Evolutionary conservation across 2,329 filamentous ascomycete species (phyloP), one percentile per base, ranked within the genome.

Genomic region (Penicillium sp.): DNA sequence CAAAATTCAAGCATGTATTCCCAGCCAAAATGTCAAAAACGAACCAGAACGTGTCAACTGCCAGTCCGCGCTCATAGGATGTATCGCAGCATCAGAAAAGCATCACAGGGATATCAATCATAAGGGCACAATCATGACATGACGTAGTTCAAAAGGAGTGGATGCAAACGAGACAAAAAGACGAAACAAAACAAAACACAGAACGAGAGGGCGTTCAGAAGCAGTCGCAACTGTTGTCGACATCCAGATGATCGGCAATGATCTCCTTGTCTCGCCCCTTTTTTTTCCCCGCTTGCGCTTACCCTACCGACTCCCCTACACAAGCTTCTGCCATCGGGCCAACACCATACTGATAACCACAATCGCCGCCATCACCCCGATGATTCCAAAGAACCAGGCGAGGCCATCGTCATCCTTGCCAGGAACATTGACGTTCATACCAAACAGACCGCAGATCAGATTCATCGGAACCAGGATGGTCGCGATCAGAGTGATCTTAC

Each of bases 391-490:
- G 58, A 76, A 77, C 74, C 74, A 76, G 6, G 53, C 63, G 25
- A 74, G 60, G 4, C 66, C 64, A 1, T 56, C 55, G 7, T 48
- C 46, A 36, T 66, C 48, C 50, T 60, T 51, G 18, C 74, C 74
- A 4, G 74, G 74, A 3, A 77, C 70, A 27, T 65, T 56, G 12
- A 77, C 73, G 52, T 77, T 77, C 74, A 77, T 77, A 13, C 74
- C 74, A 52, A 76, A 77, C 35, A 76, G 64, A 65, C 73, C 76
- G 50, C 88, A 94, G 53, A 97, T 83, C 55, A 98, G 75, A 66
- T 97, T 98, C 57, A 98, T 82, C 3, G 93, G 93, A 49, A 98
- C 90, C n/a, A 98, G 80, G 57, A 98, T 88, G 3, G 91, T 95
- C 0, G 90, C 93, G 55, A 97, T 77, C 50, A 97, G 81, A 0